Evolutionary conservation across 805 yeast species (phyloP).

Genomic region (Candida suzukii): DNA sequence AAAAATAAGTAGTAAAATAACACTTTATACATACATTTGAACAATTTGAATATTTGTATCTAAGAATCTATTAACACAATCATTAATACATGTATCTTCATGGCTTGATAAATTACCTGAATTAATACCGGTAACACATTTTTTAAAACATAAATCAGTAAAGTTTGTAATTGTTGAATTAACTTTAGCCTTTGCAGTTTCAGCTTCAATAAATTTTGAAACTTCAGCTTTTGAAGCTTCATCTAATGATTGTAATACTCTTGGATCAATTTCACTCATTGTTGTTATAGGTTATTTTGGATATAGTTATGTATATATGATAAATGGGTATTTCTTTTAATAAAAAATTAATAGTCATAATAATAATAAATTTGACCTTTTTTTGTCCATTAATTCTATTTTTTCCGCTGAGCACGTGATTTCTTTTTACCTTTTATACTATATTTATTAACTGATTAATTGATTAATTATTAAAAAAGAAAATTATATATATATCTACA

Average conservation of each 20-base stretch:
- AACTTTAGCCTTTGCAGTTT: constrained; percentile 80
- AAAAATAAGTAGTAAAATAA: not conserved
- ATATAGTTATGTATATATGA: too few relatives aligned
- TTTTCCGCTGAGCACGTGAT: too few relatives aligned
- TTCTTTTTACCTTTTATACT: too few relatives aligned
- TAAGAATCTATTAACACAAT: constrained; percentile 79
- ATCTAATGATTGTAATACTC: constrained; percentile 36
- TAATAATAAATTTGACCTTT: too few relatives aligned
- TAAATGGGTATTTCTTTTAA: too few relatives aligned
- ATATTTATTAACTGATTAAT: too few relatives aligned
- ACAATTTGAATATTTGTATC: constrained; percentile 86
- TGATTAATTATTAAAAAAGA: too few relatives aligned
- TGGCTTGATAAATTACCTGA: constrained; percentile 40
- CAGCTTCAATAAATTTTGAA: constrained; percentile 68
- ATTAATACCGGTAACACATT: constrained; percentile 54
- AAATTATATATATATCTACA: too few relatives aligned
- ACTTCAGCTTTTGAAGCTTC: constrained; percentile 70
- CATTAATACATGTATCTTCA: constrained; percentile 69
- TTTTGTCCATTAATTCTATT: too few relatives aligned
- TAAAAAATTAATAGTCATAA: too few relatives aligned
- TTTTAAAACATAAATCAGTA: constrained; percentile 87
- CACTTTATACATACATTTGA: constrained; percentile 30
- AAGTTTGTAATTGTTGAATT: constrained; percentile 81
- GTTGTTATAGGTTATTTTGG: not conserved
- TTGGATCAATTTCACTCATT: constrained; percentile 17